Evolutionary conservation across 129 eudicot genomes (phyloP), one percentile per base, ranked within the genome.

Genomic region (Flaveria robusta): DNA sequence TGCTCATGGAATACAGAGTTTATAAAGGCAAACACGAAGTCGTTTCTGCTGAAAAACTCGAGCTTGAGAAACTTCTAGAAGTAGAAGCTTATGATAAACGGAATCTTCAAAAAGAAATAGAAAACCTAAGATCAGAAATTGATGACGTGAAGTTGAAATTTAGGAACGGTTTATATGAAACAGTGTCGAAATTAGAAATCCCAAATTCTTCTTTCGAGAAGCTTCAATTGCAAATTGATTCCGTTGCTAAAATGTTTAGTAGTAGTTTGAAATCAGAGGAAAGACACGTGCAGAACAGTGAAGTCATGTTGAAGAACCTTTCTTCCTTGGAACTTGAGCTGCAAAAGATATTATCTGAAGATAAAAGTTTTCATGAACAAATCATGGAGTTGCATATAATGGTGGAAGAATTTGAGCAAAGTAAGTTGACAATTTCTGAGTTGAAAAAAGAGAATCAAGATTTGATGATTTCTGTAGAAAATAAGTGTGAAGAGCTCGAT

Each of bases 161-260:
- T 74, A 81, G 80, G 71, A 73, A 76, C 11, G 86, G 81, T 51
- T 68, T 87, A 43, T 72, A 77, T 74, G 81, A 86, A 9, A 81
- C 86, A 81, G 83, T 52, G 77, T 70, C 80, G 22, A 82, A 87
- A 81, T 37, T 91, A 20, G 87, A 86, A 64, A 41, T 60, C 16
- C 89, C 89, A 11, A 79, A 81, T 66, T 69, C 82, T 26, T 87
- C 78, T 31, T 85, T 84, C 27, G 89, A 78, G 34, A 94, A 87
- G 74, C 88, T 94, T 86, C 96, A 83, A 52, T 29, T 63, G 73
- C 81, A 81, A 70, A 74, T 94, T 58, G 96, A 94, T 42, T 81
- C 86, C 7, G 85, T 91, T 34, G 81, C 87, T 46, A 68, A 71
- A 29, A 94, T 78, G 66, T 79, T 91, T 46, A 70, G 75, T 76